Evolutionary conservation across 176 grass and related monocot species (phyloP), one percentile per base, ranked within the genome.

Genomic region (Calamus simplicifolius): DNA sequence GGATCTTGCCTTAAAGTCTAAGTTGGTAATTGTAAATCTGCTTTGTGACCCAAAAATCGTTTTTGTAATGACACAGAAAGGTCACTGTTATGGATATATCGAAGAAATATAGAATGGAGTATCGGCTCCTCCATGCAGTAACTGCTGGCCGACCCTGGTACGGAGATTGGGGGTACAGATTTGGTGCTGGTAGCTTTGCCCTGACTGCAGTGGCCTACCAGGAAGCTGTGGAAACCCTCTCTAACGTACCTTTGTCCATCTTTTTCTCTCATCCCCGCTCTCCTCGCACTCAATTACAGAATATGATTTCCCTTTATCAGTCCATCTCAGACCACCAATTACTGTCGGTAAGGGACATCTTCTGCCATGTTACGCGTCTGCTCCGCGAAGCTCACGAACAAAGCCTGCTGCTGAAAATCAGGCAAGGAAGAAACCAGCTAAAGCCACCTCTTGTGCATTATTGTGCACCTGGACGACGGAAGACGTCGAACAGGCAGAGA

Each of bases 41-140:
- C 21, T 31, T 16, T 62, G 28, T 35, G 15, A 53, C 53, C 68
- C 28, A 69, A 18, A 17, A 6, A 14, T 13, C 16, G 15, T 67
- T 66, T 58, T 63, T 6, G 2, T 38, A 56, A 18, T 8, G 70
- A 63, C 78, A 98, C 78, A 98, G 93, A 66, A 98, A 92, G 67
- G 93, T 98, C 13, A 98, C 84, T 49, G 93, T 98, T 23, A 88
- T 98, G 87, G 93, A 98, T 63, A 88, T 88, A 63, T 98, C 93
- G 29, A 92, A 92, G 72, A 98, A 98, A 72, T 26, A 92, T 54
- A 81, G 84, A 66, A 98, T 98, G 93, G 87, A 91, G 25, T 98
- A 98, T 49, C 80, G 93, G 6, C 81, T 98, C 48, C 73, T 98
- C 5, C 87, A 98, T 28, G 81, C 81, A 10, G 80, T 98, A 61